A percentile compares a stretch with the other conserved stretches of the same genome.
Conservation (phyloP, 1,139 yeast genomes). For the Scheffersomyces segobiensis region DNA sequence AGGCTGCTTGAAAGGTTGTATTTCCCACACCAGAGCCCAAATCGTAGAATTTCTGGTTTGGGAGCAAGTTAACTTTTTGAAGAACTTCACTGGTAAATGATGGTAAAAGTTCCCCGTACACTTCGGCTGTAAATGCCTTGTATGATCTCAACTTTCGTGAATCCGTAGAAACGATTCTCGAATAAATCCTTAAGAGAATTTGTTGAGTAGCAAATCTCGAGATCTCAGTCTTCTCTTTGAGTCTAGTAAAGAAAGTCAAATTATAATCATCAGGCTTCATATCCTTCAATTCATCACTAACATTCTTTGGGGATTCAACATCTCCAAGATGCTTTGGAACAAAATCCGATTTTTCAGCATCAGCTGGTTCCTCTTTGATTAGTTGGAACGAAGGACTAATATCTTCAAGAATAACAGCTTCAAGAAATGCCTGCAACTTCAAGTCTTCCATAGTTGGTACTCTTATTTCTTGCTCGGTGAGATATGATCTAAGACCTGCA, state of each 20-base stretch:
- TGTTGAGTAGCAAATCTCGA: conserved; percentile 68
- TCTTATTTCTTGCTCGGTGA: conserved; percentile 17
- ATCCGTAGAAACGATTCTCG: conserved; percentile 77
- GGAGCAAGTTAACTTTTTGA: conserved; percentile 57
- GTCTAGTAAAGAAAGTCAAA: conserved; percentile 29
- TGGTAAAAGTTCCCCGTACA: conserved; percentile 89
- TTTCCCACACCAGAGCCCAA: conserved; percentile 95
- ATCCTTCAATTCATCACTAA: conserved; percentile 1
- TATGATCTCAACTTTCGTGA: conserved; percentile 66
- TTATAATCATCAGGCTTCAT: conserved; percentile 23
- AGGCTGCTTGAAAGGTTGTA: conserved; percentile 84
- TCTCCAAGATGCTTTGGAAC: conserved; percentile 1
- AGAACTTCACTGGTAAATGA: conserved; percentile 70
- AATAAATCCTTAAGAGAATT: conserved; percentile 67
- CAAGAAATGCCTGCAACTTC: conserved; percentile 24
- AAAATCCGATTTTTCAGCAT: not conserved
- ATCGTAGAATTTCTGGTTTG: conserved; percentile 67
- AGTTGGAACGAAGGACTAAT: conserved; percentile 12
- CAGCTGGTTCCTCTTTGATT: not conserved
- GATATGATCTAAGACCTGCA: conserved; percentile 27
- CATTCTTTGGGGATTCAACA: conserved; percentile 6
- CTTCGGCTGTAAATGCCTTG: conserved; percentile 86
- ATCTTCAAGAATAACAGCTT: conserved; percentile 23
- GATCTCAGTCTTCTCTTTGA: conserved; percentile 35
- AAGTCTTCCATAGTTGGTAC: conserved; percentile 21